phyloP scores from a whole-genome alignment of 169 alveolate species.

The Eimeria acervulina region DNA sequence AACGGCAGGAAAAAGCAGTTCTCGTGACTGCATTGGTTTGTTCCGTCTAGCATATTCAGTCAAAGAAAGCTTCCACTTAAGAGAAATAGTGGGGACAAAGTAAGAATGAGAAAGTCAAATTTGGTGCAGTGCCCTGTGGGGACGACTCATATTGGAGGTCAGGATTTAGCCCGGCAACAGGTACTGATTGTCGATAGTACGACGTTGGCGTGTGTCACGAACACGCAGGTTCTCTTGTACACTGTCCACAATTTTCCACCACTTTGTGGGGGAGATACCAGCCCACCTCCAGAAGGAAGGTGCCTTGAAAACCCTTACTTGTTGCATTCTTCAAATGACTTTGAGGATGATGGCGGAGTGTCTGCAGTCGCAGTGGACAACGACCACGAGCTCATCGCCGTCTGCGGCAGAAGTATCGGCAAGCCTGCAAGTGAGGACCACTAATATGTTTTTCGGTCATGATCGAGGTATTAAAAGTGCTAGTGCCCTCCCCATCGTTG shows the following conservation, averaged over 20 bases:
- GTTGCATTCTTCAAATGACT: conserved; percentile 41
- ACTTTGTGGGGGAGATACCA: background rate
- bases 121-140: background rate
- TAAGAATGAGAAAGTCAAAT: background rate
- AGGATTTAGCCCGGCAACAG: conserved; percentile 73
- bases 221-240: conserved; percentile 61
- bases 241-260: conserved; percentile 22
- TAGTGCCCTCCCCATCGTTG: background rate
- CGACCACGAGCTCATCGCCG: conserved; percentile 69
- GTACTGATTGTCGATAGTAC: conserved; percentile 29
- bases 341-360: conserved; percentile 66
- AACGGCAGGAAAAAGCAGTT: too few species aligned
- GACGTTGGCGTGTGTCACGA: conserved; percentile 60
- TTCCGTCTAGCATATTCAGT: background rate
- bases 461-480: background rate
- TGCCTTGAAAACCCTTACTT: conserved; percentile 22
- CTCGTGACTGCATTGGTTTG: background rate
- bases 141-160: conserved; percentile 67
- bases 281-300: background rate
- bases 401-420: conserved; percentile 72
- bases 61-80: background rate
- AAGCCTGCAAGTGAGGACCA: conserved; percentile 61
- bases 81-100: background rate
- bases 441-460: background rate
- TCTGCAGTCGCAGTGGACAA: conserved; percentile 68